Conservation (phyloP, 1,139 yeast genomes). For the Blastobotrys petasosporus region DNA sequence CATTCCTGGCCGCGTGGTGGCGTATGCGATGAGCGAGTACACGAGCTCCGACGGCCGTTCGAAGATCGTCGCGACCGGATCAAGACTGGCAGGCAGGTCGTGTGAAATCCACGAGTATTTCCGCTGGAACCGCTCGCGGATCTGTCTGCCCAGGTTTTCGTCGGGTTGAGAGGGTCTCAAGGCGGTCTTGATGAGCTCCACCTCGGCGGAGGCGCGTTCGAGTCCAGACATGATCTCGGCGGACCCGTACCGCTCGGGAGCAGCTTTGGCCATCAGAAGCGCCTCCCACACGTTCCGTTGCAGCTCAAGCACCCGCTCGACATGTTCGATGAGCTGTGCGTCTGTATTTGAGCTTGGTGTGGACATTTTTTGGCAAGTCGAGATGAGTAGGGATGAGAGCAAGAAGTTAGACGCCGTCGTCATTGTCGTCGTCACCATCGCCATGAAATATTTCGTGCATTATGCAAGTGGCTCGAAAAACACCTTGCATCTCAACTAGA, state of each 20-base stretch:
- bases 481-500: constrained; percentile 17
- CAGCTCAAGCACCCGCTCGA: constrained; percentile 2
- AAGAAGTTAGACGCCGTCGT: constrained; percentile 1
- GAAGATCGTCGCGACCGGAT: neutral
- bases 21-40: neutral
- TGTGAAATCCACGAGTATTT: neutral
- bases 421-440: neutral
- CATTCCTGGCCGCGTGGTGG: neutral
- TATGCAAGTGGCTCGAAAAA: constrained; percentile 17
- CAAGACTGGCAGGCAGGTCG: constrained; percentile 4
- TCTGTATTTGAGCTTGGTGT: constrained; percentile 1
- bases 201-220: constrained; percentile 4
- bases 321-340: neutral
- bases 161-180: neutral
- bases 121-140: neutral
- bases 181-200: neutral
- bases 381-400: neutral
- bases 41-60: constrained; percentile 4
- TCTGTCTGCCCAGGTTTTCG: neutral
- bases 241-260: neutral
- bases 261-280: neutral
- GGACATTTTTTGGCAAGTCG: constrained; percentile 6
- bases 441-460: constrained; percentile 15
- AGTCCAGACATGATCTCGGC: neutral
- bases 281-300: constrained; percentile 5